Evolutionary conservation across 2,329 filamentous ascomycete genomes (phyloP), one percentile per base, ranked within the genome.

Genomic region (Pestalotiopsis sp.): DNA sequence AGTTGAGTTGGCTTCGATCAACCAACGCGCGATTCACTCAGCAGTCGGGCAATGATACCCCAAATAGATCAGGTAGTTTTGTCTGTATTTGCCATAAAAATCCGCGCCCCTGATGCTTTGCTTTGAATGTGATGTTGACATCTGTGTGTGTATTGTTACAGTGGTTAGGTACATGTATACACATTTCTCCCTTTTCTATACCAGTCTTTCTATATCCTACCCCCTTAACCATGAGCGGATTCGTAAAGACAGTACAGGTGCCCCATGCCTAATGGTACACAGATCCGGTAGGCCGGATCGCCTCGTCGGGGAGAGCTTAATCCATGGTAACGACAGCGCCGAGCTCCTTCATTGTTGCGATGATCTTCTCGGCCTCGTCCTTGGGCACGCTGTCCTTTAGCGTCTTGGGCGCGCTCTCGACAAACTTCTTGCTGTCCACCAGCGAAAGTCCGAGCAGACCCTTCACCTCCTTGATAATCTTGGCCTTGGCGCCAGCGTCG

Each of bases 401-500:
- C 82, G 93, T 86, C 92, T 99, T 99, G 73, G 96, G 96, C 75
- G 93, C 95, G 79, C 93, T 94, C 88, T 99, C 96, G 74, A 99
- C 96, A 78, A 99, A 99, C 87, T 99, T 99, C 92, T 99, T 99
- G 85, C 93, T 97, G 84, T 99, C 96, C 75, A 99, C 97, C 85
- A 99, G 88, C 81, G 93, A 97, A 79, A 99, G 84, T 58, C 96
- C 96, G 70, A 99, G 86, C 90, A 99, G 88, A 78, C 90, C 91
- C 91, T 99, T 99, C 86, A 99, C 89, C 87, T 99, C 96, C 90
- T 99, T 99, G 88, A 99, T 99, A 77, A 99, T 87, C 92, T 99
- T 99, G 77, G 97, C 94, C 88, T 99, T 99, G 73, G 95, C 86
- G 64, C 84, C 87, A 36, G 94, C 87, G 66, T 99, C 97, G 80